Evolutionary conservation across 164 flowering plant genomes (phyloP).

Genomic region (Cinnamomum micranthum): DNA sequence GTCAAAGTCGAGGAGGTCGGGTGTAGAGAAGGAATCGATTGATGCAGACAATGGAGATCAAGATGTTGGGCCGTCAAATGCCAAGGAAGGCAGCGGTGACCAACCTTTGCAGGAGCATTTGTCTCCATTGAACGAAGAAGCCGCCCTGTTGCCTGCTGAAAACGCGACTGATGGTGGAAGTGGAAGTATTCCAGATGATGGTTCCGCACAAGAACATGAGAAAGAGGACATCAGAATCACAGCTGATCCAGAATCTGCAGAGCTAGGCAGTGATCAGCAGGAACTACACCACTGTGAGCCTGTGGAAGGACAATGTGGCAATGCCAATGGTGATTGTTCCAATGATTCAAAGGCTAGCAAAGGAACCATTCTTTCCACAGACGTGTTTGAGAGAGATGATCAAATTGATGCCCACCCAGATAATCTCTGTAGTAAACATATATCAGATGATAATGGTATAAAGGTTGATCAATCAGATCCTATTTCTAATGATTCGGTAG

Average conservation of each 20-base stretch:
- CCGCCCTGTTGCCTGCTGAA: constrained; percentile 3
- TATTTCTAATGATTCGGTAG: constrained; percentile 15
- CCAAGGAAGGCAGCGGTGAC: constrained; percentile 1
- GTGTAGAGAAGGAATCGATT: constrained; percentile 23
- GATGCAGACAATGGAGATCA: constrained; percentile 17
- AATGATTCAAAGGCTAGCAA: neutral
- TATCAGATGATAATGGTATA: constrained; percentile 17
- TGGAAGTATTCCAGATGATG: constrained; percentile 20
- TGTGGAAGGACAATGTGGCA: constrained; percentile 17
- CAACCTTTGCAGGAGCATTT: constrained; percentile 10
- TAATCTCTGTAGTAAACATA: constrained; percentile 14
- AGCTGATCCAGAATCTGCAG: constrained; percentile 12
- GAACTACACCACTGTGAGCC: constrained; percentile 18
- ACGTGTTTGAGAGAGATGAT: constrained; percentile 19
- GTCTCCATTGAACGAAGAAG: constrained; percentile 15
- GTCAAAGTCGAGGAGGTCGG: constrained; percentile 32
- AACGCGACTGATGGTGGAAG: constrained; percentile 10
- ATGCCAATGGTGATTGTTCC: constrained; percentile 9
- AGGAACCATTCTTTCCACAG: neutral
- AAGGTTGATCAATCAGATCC: constrained; percentile 21
- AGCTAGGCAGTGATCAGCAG: constrained; percentile 15
- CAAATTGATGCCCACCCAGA: constrained; percentile 13
- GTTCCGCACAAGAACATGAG: constrained; percentile 11
- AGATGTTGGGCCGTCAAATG: constrained; percentile 13
- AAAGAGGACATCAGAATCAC: constrained; percentile 12